Base-by-base conservation (phyloP, 2,329 filamentous ascomycete species). In the Fusarium dimerum region DNA sequence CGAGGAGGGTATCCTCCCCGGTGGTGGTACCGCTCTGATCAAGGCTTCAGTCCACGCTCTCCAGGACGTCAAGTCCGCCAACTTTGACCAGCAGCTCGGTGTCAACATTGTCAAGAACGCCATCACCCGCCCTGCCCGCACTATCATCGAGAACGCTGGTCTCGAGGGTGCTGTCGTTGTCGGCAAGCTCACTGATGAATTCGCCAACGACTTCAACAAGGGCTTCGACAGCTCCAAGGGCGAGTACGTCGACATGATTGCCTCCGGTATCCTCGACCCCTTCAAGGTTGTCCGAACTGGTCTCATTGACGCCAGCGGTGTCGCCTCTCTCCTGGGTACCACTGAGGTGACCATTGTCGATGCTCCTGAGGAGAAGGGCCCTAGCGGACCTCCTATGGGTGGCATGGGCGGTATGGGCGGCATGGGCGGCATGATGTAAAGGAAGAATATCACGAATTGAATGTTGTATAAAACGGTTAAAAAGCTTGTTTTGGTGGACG, bases 11-110 rank as follows among this genome's bases (percentile, higher is more conserved):
- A 99, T 99, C 76, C 88, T 99, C 62, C 94, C 94, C 65, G 94
- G 94, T 81, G 94, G 94, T 85, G 94, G 94, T 74, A 99, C 94
- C 70, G 94, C 92, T 68, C 87, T 99, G 47, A 88, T 99, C 78
- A 99, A 99, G 87, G 94, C 94, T 68, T 88, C 94, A 57, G 87
- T 86, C 76, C 93, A 96, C 75, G 91, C 92, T 52, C 85, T 99
- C 47, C 82, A 80, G 68, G 80, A 87, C 61, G 77, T 97, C 73
- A 95, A 97, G 85, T 75, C 90, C 48, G 80, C 82, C 80, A 99
- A 99, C 88, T 99, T 97, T 72, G 94, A 99, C 80, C 94, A 99
- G 82, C 92, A 96, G 80, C 92, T 99, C 62, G 94, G 94, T 84
- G 88, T 99, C 65, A 91, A 83, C 77, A 99, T 99, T 70, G 85